Base-by-base conservation (phyloP, 1,284 basidiomycete species). In the Pyrrhoderma lamaoense region DNA sequence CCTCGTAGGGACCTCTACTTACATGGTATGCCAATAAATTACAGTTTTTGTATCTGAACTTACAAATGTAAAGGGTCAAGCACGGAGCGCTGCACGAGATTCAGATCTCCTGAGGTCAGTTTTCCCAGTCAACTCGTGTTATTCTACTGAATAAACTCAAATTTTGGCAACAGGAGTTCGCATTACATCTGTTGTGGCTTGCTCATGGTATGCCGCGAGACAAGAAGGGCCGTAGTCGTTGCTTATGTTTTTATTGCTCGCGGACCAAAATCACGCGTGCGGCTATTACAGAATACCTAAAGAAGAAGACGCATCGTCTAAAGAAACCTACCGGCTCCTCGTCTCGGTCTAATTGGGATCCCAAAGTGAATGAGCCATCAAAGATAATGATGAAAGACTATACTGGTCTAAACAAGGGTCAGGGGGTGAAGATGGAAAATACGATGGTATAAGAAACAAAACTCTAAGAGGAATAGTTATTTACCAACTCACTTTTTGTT, bases 121-220 rank as follows among this genome's bases (percentile, higher is more conserved):
- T 13, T 3, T 4, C 8, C 9, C 4, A 37, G 18, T 36, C 38
- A 5, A 31, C 19, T 38, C 35, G n/a, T 3, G 2, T 50, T 18
- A 36, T 43, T 34, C 21, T 21, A 3, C 13, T 40, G 16, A 21
- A 18, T 13, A 13, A 8, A 14, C 4, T 18, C 47, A 42, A 34
- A 40, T 16, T 21, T 16, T 36, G n/a, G 35, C 23, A 2, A 23
- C 23, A 52, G 42, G 54, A 56, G 42, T 56, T 56, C 36, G 46
- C 35, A 2, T 49, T 52, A 8, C 54, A 56, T 38, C 46, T 45
- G 3, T 52, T 52, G 44, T 56, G 54, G 54, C 45, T 56, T 21
- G 54, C 51, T 11, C 48, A 45, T 44, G 51, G 51, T 22, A 19
- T 39, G n/a, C 54, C 50, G 16, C 42, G 5, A 35, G 49, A 56